phyloP scores from a whole-genome alignment of 2,329 filamentous ascomycete genomes.

The Colletotrichum simmondsii region DNA sequence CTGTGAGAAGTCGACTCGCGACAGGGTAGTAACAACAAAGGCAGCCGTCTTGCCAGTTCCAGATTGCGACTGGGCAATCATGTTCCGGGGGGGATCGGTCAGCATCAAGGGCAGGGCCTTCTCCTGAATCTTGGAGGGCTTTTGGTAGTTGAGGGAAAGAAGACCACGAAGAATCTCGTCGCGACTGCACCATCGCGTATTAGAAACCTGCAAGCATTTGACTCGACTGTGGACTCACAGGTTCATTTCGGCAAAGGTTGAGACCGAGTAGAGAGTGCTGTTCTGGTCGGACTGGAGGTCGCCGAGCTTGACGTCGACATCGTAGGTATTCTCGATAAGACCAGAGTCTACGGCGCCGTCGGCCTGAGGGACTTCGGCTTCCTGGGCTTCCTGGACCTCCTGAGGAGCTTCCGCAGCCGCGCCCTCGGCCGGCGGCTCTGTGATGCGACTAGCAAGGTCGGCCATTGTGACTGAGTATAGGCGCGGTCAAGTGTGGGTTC shows the following conservation, averaged over 20 bases:
- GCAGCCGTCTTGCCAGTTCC: conserved; percentile 98
- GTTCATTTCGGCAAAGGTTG: conserved; percentile 85
- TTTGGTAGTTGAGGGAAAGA: conserved; percentile 85
- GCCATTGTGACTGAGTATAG: conserved; percentile 48
- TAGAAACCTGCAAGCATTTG: background rate
- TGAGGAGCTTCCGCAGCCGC: conserved; percentile 36
- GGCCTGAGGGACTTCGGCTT: conserved; percentile 43
- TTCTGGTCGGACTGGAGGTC: conserved; percentile 88
- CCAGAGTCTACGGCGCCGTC: conserved; percentile 57
- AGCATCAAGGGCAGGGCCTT: conserved; percentile 91
- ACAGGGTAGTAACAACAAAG: conserved; percentile 92
- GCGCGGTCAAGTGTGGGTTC: background rate
- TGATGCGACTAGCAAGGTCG: conserved; percentile 63
- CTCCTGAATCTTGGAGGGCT: conserved; percentile 98
- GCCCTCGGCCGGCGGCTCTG: conserved; percentile 50
- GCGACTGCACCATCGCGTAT: conserved; percentile 39
- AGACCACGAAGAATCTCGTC: conserved; percentile 79
- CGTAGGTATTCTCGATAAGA: conserved; percentile 79
- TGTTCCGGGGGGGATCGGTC: conserved; percentile 85
- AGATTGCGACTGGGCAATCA: conserved; percentile 99
- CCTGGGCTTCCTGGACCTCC: conserved; percentile 37
- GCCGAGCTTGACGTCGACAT: conserved; percentile 92
- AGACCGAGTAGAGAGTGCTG: conserved; percentile 87
- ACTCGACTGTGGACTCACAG: conserved; percentile 68
- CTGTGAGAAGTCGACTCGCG: conserved; percentile 80